Conservation (phyloP, 2,329 filamentous ascomycete genomes). For the Orbilia brochopaga region DNA sequence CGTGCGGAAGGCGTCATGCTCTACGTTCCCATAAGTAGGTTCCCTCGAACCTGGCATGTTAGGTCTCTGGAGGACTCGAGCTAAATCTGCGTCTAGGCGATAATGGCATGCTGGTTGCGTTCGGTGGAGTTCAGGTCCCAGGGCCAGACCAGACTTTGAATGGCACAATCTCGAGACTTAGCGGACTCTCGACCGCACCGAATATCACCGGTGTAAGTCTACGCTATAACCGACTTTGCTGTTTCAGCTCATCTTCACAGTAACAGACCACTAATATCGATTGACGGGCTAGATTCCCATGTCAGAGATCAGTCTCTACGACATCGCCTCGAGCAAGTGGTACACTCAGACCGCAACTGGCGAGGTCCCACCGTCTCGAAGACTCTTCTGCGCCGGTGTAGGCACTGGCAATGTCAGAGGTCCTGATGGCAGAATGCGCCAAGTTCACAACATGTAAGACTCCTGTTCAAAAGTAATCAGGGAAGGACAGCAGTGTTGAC, state of each 20-base stretch:
- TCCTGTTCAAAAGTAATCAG: too few species aligned
- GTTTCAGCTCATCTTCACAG: background rate
- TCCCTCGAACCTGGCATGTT: too few species aligned
- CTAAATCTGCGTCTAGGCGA: conserved; percentile 59
- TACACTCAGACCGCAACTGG: conserved; percentile 67
- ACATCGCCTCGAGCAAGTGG: conserved; percentile 67
- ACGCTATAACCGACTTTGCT: background rate
- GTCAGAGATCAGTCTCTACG: conserved; percentile 62
- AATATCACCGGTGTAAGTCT: conserved; percentile 14
- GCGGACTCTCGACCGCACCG: too few species aligned
- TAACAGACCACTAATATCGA: too few species aligned
- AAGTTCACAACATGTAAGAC: conserved; percentile 64
- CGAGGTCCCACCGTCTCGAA: conserved; percentile 62
- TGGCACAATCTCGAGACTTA: background rate
- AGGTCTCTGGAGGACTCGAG: too few species aligned
- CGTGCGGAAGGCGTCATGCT: conserved; percentile 68
- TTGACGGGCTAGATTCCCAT: conserved; percentile 15
- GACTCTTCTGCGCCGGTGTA: conserved; percentile 68
- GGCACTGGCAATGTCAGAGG: conserved; percentile 61
- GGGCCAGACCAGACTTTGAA: too few species aligned
- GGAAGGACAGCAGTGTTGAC: background rate
- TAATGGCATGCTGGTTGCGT: conserved; percentile 67
- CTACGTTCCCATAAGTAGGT: conserved; percentile 63
- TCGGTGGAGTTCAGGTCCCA: conserved; percentile 65
- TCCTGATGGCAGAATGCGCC: conserved; percentile 62